Evolutionary conservation across 2,329 filamentous ascomycete genomes (phyloP).

Genomic region (Cladophialophora chaetospira): DNA sequence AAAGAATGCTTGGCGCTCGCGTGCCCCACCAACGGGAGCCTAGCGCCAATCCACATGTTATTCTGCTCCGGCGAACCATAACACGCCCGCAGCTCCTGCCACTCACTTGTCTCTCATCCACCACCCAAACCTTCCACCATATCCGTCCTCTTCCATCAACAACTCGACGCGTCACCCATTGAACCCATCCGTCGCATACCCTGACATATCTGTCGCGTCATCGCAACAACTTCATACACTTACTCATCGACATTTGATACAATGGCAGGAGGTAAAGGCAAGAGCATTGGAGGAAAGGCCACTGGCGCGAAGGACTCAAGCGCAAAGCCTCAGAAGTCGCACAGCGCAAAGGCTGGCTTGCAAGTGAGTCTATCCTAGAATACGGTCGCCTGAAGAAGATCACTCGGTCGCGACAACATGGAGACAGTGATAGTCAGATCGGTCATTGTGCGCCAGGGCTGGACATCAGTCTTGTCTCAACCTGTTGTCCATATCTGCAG

Average conservation of each 20-base stretch:
- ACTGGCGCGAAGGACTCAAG: conserved; percentile 75
- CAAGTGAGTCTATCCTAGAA: conserved; percentile 67
- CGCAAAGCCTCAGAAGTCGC: conserved; percentile 89
- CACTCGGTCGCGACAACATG: conserved; percentile 4
- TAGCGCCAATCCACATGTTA: conserved; percentile 16
- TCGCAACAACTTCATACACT: neutral
- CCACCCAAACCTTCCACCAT: conserved; percentile 13
- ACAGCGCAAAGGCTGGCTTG: conserved; percentile 90
- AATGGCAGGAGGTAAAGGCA: conserved; percentile 91
- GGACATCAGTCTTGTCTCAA: no score
- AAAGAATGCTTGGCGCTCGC: neutral
- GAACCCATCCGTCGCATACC: conserved; percentile 16
- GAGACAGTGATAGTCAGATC: neutral
- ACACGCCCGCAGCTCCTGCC: conserved; percentile 60
- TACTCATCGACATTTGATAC: conserved; percentile 33
- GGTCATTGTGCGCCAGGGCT: no score
- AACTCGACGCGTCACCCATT: conserved; percentile 23
- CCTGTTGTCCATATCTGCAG: no score
- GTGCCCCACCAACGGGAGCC: conserved; percentile 7
- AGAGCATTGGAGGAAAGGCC: conserved; percentile 83
- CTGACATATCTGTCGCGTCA: conserved; percentile 19
- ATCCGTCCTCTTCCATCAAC: conserved; percentile 17
- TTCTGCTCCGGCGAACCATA: conserved; percentile 10
- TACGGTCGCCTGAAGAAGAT: neutral
- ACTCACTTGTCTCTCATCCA: conserved; percentile 20